phyloP scores from a whole-genome alignment of 495 filamentous ascomycete species.

The Viridothelium virens region DNA sequence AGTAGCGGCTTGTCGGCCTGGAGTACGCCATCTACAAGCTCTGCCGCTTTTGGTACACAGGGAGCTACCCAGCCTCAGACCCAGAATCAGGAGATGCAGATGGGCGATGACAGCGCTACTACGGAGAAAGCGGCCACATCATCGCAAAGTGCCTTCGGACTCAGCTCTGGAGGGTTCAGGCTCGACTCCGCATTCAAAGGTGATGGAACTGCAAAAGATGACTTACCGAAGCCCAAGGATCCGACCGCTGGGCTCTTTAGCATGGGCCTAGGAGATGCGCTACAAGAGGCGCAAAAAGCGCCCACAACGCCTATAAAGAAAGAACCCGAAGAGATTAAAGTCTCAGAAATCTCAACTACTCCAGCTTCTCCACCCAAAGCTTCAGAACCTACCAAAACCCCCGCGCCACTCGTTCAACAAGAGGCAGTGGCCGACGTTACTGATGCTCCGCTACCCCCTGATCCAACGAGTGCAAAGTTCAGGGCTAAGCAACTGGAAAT shows the following conservation, averaged over 20 bases:
- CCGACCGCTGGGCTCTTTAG: conserved; percentile 37
- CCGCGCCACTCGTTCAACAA: conserved; percentile 23
- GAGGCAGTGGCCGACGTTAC: conserved; percentile 21
- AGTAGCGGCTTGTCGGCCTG: conserved; percentile 17
- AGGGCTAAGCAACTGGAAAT: conserved; percentile 53
- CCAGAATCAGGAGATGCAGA: conserved; percentile 15
- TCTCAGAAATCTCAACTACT: conserved; percentile 46
- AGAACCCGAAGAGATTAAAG: conserved; percentile 44
- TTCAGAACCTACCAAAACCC: neutral
- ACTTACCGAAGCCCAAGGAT: conserved; percentile 45
- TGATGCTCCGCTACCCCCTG: conserved; percentile 66
- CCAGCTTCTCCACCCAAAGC: conserved; percentile 40
- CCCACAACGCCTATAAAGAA: conserved; percentile 42
- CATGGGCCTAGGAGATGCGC: conserved; percentile 45
- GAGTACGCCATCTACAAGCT: conserved; percentile 22
- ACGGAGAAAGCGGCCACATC: conserved; percentile 34
- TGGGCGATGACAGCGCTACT: neutral
- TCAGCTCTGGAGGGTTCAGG: conserved; percentile 50
- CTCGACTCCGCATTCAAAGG: conserved; percentile 74
- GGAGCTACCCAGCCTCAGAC: conserved; percentile 12
- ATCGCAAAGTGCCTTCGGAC: conserved; percentile 45
- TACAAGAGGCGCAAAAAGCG: conserved; percentile 44
- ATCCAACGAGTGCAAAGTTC: conserved; percentile 58
- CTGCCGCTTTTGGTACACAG: conserved; percentile 12
- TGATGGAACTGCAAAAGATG: conserved; percentile 58